Base-by-base conservation (phyloP, 768 basidiomycete species). In the Tricholoma saponaceum region DNA sequence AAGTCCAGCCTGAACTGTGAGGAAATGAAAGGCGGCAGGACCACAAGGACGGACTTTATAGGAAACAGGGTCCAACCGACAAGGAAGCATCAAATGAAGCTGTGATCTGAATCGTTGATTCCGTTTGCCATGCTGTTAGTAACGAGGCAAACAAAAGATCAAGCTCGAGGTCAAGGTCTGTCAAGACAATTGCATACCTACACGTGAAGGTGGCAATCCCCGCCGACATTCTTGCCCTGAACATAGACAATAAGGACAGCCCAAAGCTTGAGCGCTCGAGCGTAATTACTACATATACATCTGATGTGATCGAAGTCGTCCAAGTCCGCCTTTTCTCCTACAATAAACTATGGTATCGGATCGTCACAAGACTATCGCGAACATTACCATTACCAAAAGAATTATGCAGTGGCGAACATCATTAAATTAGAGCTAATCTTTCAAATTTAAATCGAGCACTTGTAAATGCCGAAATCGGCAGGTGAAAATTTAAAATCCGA, bases 401-500 rank as follows among this genome's bases (percentile, higher is more conserved):
- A n/a, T n/a, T n/a, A n/a, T n/a, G n/a, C n/a, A n/a, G n/a, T n/a
- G n/a, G n/a, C n/a, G n/a, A n/a, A n/a, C n/a, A n/a, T n/a, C n/a
- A n/a, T n/a, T n/a, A n/a, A n/a, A n/a, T n/a, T n/a, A n/a, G n/a
- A n/a, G n/a, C n/a, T n/a, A n/a, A n/a, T n/a, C n/a, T n/a, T n/a
- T n/a, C n/a, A n/a, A n/a, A n/a, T n/a, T n/a, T n/a, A n/a, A n/a
- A n/a, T n/a, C n/a, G n/a, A n/a, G n/a, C n/a, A n/a, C n/a, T n/a
- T n/a, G n/a, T n/a, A n/a, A n/a, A 65, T 63, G 65, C 70, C 68
- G 72, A 58, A 56, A 49, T 55, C 69, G 65, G 69, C 64, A 54
- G 14, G 33, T 49, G n/a, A 55, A 58, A 51, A n/a, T 75, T 73
- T 28, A 71, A 69, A 60, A 66, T 61, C 74, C 66, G 71, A 26